Evolutionary conservation across 495 filamentous ascomycete genomes (phyloP).

Genomic region (Apiosordaria backusii): DNA sequence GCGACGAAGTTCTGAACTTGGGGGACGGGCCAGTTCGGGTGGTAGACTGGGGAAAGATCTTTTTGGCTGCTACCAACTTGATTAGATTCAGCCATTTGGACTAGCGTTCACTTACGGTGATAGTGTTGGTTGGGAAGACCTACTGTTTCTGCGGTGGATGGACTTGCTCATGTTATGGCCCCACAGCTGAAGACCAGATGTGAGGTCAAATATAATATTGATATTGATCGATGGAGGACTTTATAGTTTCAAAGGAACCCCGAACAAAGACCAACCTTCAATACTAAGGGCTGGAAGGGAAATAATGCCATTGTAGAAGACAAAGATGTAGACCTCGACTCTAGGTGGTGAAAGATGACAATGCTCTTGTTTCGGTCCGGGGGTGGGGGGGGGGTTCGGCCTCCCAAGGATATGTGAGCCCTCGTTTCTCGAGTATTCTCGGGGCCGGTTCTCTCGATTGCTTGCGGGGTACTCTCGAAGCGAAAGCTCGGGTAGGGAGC

Average conservation of each 20-base stretch:
- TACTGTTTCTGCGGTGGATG: not conserved
- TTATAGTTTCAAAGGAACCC: too few species aligned
- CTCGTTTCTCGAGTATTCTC: too few species aligned
- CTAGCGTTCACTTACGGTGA: not conserved
- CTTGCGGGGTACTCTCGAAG: not conserved
- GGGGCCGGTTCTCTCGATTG: too few species aligned
- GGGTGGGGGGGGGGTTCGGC: not conserved
- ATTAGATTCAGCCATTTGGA: not conserved
- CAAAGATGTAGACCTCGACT: not conserved
- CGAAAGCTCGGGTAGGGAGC: not conserved
- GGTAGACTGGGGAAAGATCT: slow-evolving; percentile 5
- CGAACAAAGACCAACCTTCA: too few species aligned
- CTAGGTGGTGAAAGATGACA: not conserved
- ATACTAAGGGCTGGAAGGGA: too few species aligned
- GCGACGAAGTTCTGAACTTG: slow-evolving; percentile 75
- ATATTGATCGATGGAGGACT: not conserved
- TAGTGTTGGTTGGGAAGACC: not conserved
- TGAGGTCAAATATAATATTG: too few species aligned
- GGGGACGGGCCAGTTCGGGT: slow-evolving; percentile 22
- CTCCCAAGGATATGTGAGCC: not conserved
- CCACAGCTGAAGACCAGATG: too few species aligned
- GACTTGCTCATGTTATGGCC: too few species aligned
- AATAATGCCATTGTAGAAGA: not conserved
- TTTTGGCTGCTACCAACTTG: not conserved
- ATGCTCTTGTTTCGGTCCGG: not conserved